phyloP scores from a whole-genome alignment of 805 yeast species.

The Starmerella asiatica region DNA sequence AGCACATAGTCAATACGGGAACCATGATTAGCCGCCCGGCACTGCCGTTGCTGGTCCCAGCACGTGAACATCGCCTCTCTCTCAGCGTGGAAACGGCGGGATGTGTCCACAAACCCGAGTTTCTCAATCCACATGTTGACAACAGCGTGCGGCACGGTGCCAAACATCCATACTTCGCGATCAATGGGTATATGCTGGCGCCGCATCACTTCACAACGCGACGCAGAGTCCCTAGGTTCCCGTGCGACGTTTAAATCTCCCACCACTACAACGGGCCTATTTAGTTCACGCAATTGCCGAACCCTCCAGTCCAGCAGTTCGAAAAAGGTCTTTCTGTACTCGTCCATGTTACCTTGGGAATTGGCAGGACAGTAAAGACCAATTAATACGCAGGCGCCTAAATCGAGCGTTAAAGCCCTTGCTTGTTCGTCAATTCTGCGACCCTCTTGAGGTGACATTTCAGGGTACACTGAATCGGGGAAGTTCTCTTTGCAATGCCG shows the following conservation, averaged over 20 bases:
- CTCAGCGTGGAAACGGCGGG: slow-evolving; percentile 42
- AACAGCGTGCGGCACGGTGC: slow-evolving; percentile 33
- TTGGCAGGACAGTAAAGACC: slow-evolving; percentile 84
- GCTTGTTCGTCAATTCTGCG: slow-evolving; percentile 67
- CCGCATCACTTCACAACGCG: slow-evolving; percentile 37
- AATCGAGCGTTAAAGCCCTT: slow-evolving; percentile 60
- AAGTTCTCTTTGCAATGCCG: slow-evolving; percentile 1
- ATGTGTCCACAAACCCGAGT: slow-evolving; percentile 20
- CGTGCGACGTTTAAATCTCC: slow-evolving; percentile 82
- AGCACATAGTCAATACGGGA: slow-evolving; percentile 75
- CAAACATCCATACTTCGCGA: slow-evolving; percentile 28
- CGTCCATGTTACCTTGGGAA: slow-evolving; percentile 57
- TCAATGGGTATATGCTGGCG: slow-evolving; percentile 20
- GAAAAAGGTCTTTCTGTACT: slow-evolving; percentile 44
- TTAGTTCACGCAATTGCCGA: slow-evolving; percentile 36
- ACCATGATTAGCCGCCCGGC: slow-evolving; percentile 73
- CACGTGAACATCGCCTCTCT: slow-evolving; percentile 66
- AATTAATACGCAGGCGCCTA: slow-evolving; percentile 35
- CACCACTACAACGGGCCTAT: slow-evolving; percentile 62
- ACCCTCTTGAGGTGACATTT: slow-evolving; percentile 43
- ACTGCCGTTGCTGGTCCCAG: slow-evolving; percentile 72
- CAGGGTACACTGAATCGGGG: slow-evolving; percentile 9
- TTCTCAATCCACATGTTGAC: slow-evolving; percentile 37
- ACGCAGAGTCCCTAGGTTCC: slow-evolving; percentile 75
- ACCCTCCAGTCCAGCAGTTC: slow-evolving; percentile 49